A percentile compares a stretch with the other conserved stretches of the same genome.
Conservation (phyloP, 2,329 filamentous ascomycete genomes). For the Xylaria sp. region DNA sequence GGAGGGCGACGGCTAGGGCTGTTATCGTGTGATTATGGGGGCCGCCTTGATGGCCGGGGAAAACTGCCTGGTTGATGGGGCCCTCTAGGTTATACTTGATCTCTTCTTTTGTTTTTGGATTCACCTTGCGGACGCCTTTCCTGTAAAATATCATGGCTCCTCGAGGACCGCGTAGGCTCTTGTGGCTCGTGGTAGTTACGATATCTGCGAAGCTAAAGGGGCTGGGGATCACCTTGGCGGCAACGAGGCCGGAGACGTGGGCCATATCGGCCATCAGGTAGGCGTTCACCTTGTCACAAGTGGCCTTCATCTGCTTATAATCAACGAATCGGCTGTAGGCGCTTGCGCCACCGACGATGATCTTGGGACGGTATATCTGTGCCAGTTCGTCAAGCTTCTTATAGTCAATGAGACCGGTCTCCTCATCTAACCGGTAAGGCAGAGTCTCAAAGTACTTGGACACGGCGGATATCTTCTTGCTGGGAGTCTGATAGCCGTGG, state of each 20-base stretch:
- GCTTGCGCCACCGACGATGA: slow-evolving; percentile 93
- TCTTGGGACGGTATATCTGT: slow-evolving; percentile 90
- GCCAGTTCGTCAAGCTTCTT: slow-evolving; percentile 88
- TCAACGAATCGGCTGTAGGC: slow-evolving; percentile 97
- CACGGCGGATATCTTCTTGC: slow-evolving; percentile 95
- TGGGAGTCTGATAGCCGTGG: slow-evolving; percentile 96
- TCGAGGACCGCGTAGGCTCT: slow-evolving; percentile 92
- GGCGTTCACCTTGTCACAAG: slow-evolving; percentile 89
- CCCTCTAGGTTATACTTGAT: slow-evolving; percentile 89
- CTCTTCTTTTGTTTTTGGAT: slow-evolving; percentile 87
- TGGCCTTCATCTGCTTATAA: slow-evolving; percentile 90
- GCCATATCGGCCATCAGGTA: slow-evolving; percentile 97
- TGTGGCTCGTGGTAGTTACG: slow-evolving; percentile 98
- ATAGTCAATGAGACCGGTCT: slow-evolving; percentile 95
- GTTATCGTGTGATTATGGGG: slow-evolving; percentile 99
- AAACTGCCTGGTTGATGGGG: slow-evolving; percentile 95
- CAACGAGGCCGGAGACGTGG: slow-evolving; percentile 93
- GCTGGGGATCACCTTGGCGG: slow-evolving; percentile 88
- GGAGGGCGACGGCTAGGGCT: slow-evolving; percentile 90
- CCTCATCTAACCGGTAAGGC: slow-evolving; percentile 90
- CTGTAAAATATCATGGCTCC: slow-evolving; percentile 99
- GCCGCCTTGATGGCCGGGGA: slow-evolving; percentile 97
- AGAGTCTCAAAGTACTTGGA: slow-evolving; percentile 99
- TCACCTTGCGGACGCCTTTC: slow-evolving; percentile 84
- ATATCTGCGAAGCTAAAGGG: slow-evolving; percentile 92